Evolutionary conservation across 352 stramenopile genomes (phyloP), one percentile per base, ranked within the genome.

Genomic region (Phytophthora ramorum): DNA sequence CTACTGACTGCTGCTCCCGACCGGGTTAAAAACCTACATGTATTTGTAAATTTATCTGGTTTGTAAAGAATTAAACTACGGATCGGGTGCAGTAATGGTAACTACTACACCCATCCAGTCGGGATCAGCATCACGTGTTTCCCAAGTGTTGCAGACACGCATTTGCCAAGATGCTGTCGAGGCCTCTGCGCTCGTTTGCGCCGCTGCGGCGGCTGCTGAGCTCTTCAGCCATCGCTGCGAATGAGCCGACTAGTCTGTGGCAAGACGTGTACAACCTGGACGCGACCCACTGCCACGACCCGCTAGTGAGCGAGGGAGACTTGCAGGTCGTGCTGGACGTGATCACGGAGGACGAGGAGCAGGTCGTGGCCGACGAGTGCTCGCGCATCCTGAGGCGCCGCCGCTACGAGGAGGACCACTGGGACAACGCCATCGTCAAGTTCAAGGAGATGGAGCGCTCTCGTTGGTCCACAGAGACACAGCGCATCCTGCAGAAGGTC

Each of bases 361-460:
- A 46, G 5, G 52, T 92, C 7, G 52, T 96, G 41, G 78, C 86
- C 7, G 83, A 96, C 44, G 87, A 96, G 69, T 91, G 83, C 51
- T 70, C 73, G 32, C 59, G 64, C 45, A 72, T 92, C 26, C 69
- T 96, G n/a, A 75, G 69, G 19, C 83, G 86, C 32, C 78, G 87
- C n/a, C 83, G 84, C 40, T 93, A 92, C 57, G 85, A 96, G 37
- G 75, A 87, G 38, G 76, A 90, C 46, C 87, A 96, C 60, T 96
- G 87, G 87, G 87, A 96, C 74, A 77, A 89, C 34, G 84, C 88
- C 28, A 96, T 96, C 57, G 62, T 96, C 72, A 93, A 96, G 55
- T 96, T 92, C 61, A 94, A 94, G 59, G 87, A 96, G 73, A 96
- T 94, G 85, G 87, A 96, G 58, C 83, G 84, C 38, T 90, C 82